Evolutionary conservation across 2,329 filamentous ascomycete genomes (phyloP), one percentile per base, ranked within the genome.

Genomic region (Fulvia fulva): DNA sequence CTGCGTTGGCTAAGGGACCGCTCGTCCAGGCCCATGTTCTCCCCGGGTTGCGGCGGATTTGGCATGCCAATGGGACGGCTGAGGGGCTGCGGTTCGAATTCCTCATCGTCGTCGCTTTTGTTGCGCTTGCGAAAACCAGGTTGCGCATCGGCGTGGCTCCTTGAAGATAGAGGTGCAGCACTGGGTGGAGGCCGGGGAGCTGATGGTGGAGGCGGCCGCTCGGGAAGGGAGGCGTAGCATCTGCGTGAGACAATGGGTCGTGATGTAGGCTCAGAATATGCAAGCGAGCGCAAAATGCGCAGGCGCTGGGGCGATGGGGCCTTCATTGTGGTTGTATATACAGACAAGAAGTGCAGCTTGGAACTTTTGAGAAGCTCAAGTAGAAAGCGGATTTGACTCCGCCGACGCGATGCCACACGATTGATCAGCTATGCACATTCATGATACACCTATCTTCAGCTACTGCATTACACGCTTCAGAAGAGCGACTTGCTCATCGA

Each of bases 11-110:
- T 79, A 62, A 89, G 73, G 0, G 86, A 81, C 43, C 92, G 85
- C 19, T 66, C 70, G 68, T 95, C 90, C 61, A 89, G 74, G 54
- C 91, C 91, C 1, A 86, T 87, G 75, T 97, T 97, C 73, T 97
- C 87, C 59, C 91, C 91, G 12, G 84, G 76, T 58, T 80, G 76
- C 0, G 94, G 94, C 1, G 91, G 88, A 37, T 83, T 76, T 11
- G 81, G 80, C 75, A 96, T 85, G 62, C 94, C 94, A 65, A 99
- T 93, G 14, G 94, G 93, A 37, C 90, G 85, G 41, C 79, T 77
- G 55, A 87, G 78, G 1, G 78, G 77, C 51, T 79, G 77, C 7
- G 82, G 83, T 6, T 76, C 74, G 69, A 82, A 82, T 51, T 80
- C 75, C 30, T 69, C 65, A 44, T 70, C 66, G 43, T 71, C 63